phyloP scores from a whole-genome alignment of 2,329 filamentous ascomycete genomes.

The Venturia oleaginea region DNA sequence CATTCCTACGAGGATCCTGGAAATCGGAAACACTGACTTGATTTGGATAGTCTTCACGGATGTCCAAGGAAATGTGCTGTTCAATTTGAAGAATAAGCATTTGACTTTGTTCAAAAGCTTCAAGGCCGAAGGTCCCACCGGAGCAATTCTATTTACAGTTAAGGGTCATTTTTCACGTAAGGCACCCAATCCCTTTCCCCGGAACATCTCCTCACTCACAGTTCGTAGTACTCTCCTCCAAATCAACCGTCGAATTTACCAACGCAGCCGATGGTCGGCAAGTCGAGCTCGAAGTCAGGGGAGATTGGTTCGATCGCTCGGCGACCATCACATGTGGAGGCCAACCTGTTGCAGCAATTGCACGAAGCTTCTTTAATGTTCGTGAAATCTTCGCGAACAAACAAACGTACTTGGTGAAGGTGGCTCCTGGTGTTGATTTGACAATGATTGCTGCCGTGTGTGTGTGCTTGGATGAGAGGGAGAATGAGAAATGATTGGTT shows the following conservation, averaged over 20 bases:
- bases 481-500: constrained; percentile 35
- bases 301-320: constrained; percentile 54
- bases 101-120: constrained; percentile 45
- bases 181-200: not conserved
- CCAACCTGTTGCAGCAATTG: constrained; percentile 48
- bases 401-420: constrained; percentile 56
- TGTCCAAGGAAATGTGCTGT: constrained; percentile 45
- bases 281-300: constrained; percentile 48
- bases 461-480: constrained; percentile 59
- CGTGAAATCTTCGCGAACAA: constrained; percentile 50
- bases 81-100: constrained; percentile 48
- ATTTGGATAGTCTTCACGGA: constrained; percentile 36
- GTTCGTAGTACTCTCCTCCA: not conserved
- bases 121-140: constrained; percentile 37
- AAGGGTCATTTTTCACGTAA: constrained; percentile 24
- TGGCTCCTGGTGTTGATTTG: constrained; percentile 58
- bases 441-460: constrained; percentile 57
- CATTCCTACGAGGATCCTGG: not conserved
- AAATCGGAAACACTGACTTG: not conserved
- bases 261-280: constrained; percentile 35
- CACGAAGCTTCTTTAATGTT: constrained; percentile 48
- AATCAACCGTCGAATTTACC: constrained; percentile 34
- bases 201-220: not conserved
- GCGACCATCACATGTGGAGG: constrained; percentile 38
- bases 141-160: constrained; percentile 44